These are phyloP conservation scores for Loxodes magnus DNA, from an alignment of 73 alveolate genomes.

Conservation along the genomic window DNA sequence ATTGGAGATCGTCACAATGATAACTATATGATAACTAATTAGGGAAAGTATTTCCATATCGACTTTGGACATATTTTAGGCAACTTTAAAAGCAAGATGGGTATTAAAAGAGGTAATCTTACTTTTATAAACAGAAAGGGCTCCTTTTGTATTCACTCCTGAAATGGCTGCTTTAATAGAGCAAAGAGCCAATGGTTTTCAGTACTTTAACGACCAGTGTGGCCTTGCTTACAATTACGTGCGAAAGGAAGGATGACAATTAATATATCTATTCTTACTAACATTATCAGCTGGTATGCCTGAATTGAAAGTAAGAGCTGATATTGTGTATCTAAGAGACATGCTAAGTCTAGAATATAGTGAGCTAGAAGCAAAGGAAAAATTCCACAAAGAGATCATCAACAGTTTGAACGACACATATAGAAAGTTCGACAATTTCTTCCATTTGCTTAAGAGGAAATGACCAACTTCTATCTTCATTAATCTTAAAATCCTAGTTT, in stretches of 20 bases:
- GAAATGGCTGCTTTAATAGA: conserved; percentile 84
- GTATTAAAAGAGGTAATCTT: conserved; percentile 76
- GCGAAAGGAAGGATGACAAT: conserved; percentile 38
- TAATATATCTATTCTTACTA: conserved; percentile 40
- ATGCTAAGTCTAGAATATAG: conserved; percentile 27
- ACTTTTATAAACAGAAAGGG: no score
- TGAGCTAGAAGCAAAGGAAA: conserved; percentile 39
- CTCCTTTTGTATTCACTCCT: conserved; percentile 66
- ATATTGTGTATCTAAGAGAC: conserved; percentile 36
- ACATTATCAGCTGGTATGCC: conserved; percentile 66
- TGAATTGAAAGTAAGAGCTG: conserved; percentile 34
- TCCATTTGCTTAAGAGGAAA: no score
- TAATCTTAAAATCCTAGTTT: no score
- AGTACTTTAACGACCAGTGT: conserved; percentile 25
- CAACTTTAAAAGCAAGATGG: conserved; percentile 74
- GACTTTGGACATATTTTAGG: conserved; percentile 98
- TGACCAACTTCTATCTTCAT: no score
- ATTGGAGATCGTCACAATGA: conserved; percentile 97
- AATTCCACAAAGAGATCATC: conserved; percentile 34
- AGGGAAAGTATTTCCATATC: conserved; percentile 92
- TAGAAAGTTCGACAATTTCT: conserved; percentile 38
- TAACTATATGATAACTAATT: conserved; percentile 73
- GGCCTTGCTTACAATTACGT: conserved; percentile 49
- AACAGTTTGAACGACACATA: conserved; percentile 32
- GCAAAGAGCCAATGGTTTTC: background rate